Conservation (phyloP, 208 protist species). For the Trichomonas tenax region DNA sequence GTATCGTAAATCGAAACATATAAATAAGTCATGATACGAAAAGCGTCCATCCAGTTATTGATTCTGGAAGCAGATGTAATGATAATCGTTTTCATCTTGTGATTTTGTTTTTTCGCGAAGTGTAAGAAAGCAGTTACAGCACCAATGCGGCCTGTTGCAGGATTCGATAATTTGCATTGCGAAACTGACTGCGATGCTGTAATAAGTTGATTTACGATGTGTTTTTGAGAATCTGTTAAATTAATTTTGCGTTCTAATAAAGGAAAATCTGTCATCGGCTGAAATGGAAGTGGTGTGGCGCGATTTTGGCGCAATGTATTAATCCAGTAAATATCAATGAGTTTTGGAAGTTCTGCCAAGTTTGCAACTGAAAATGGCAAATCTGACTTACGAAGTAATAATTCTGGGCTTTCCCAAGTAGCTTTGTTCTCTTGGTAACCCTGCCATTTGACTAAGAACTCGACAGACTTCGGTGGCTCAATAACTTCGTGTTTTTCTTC, state of each 20-base stretch:
- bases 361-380: not conserved
- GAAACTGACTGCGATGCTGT: not conserved
- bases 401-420: constrained; percentile 2
- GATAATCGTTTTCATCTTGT: not conserved
- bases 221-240: not conserved
- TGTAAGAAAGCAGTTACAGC: not conserved
- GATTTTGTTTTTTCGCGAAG: not conserved
- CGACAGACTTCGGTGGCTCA: not conserved
- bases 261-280: no score
- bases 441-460: not conserved
- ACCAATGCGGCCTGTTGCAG: not conserved
- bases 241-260: not conserved
- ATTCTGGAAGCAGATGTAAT: not conserved
- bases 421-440: not conserved
- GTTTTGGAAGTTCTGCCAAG: not conserved
- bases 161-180: not conserved
- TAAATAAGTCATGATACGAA: not conserved
- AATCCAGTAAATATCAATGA: not conserved
- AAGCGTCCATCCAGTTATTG: not conserved
- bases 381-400: not conserved
- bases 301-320: not conserved
- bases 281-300: not conserved
- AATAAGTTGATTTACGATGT: not conserved
- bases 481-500: not conserved
- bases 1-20: not conserved